Evolutionary conservation across 2,329 filamentous ascomycete species (phyloP).

Genomic region (Fusarium compactum): DNA sequence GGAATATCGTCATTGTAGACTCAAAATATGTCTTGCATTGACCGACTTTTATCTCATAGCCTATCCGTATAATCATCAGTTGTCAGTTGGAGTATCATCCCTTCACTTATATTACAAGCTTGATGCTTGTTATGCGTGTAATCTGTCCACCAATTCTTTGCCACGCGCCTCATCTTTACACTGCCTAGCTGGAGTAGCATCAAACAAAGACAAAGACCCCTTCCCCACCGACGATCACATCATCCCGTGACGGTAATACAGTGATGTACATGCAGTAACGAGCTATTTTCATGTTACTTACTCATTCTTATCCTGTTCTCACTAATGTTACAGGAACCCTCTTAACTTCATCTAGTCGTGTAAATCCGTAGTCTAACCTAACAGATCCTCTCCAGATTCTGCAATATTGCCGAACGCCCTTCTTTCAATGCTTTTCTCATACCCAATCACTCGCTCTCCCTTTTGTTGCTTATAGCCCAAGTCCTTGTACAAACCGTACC

Average conservation of each 20-base stretch:
- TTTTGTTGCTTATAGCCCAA: constrained; percentile 55
- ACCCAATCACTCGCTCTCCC: constrained; percentile 4
- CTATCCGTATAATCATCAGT: not conserved
- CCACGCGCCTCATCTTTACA: constrained; percentile 35
- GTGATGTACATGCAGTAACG: constrained; percentile 1
- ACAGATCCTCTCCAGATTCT: constrained; percentile 17
- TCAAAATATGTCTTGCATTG: constrained; percentile 30
- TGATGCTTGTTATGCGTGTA: constrained; percentile 29
- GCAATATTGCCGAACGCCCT: constrained; percentile 13
- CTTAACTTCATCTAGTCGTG: constrained; percentile 13
- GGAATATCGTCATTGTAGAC: not conserved
- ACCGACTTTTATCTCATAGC: constrained; percentile 24
- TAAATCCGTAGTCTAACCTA: not conserved
- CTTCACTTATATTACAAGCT: constrained; percentile 16
- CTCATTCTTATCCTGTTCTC: not conserved
- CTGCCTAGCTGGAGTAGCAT: not conserved
- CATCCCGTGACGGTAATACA: constrained; percentile 14
- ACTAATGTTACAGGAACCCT: constrained; percentile 11
- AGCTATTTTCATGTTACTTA: constrained; percentile 13
- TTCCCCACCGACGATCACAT: constrained; percentile 39
- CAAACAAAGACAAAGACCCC: constrained; percentile 13
- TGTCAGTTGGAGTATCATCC: not conserved
- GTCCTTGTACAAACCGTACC: constrained; percentile 76
- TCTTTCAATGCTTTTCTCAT: not conserved
- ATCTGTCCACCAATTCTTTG: constrained; percentile 16